Evolutionary conservation across 2,329 filamentous ascomycete species (phyloP), one percentile per base, ranked within the genome.

Genomic region (Talaromyces islandicus): DNA sequence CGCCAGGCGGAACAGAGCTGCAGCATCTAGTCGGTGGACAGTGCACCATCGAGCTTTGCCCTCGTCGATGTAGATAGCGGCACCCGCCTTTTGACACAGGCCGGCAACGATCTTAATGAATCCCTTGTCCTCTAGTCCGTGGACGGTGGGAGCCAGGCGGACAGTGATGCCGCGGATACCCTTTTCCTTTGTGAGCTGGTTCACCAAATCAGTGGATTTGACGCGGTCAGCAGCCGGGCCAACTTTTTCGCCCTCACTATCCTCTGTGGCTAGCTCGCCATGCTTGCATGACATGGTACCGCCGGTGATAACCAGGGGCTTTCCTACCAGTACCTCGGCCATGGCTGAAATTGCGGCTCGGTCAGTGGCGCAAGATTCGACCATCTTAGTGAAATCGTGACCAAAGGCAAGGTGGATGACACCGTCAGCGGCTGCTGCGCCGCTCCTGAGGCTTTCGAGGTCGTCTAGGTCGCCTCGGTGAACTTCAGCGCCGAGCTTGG

Each of bases 401-500:
- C 70, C 65, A 62, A 79, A 80, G 29, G 75, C 78, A 6, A 79
- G 69, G 58, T 79, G 75, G 58, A 78, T 70, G 38, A 75, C 72
- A 14, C 69, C 75, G 51, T 79, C 77, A 10, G 67, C 67, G 0
- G 64, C 63, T 1, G 63, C 58, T 4, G 75, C 75, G 12, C 68
- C 73, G 32, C 56, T 64, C 50, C 65, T 68, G 54, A 80, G 67
- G 24, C 68, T 63, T 3, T 70, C 69, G 1, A 74, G 58, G 54
- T 78, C 72, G 12, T 72, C 63, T 7, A 80, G 66, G 57, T 67
- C 62, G 21, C 77, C 77, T 2, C 64, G 67, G 9, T 75, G 66
- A 0, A 69, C 63, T 17, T 71, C 65, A 0, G 67, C 74, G 14
- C 78, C 77, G 43, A 71, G 66, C 0, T 63, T 57, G 29, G 60